Base-by-base conservation (phyloP, 257 asterid genomes). In the Forsythia viridissima region DNA sequence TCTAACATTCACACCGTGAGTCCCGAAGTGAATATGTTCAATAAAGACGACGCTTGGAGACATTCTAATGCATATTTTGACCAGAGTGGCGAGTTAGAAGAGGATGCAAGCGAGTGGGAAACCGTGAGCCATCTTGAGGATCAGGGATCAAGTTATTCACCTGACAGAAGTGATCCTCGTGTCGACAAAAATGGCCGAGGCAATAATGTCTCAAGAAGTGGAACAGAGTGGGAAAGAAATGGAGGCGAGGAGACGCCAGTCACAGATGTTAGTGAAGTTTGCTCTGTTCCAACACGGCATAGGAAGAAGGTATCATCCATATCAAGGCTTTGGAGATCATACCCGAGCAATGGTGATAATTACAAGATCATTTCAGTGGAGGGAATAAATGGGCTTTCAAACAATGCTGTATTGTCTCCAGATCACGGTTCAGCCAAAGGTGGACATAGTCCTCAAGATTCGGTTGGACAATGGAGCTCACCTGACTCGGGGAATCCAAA, bases 391-490 rank as follows among this genome's bases (percentile, higher is more conserved):
- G 90, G 89, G 82, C 80, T 80, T 39, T 87, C 93, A 3, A 87
- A 82, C 37, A 91, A 82, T 11, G 87, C 81, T 40, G 74, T 76
- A 6, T 21, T 81, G 57, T 94, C 97, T 2, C 90, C 92, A 0
- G 93, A 87, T 66, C 76, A 44, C 44, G 86, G 85, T 38, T 88
- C 90, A 1, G 87, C 85, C 36, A 85, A 86, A 85, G 91, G 82
- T 30, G 88, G 87, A 30, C 77, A 73, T 48, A 86, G 90, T 46
- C 93, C 93, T 37, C 89, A 83, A 0, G 96, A 90, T 43, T 66
- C 88, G 71, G 76, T 86, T 2, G 94, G 91, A 12, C 89, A 91
- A 12, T 90, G 91, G 93, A 91, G 92, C 88, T 88, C 97, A 0
- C 90, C 92, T 0, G 96, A 90, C 70, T 81, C 88, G 0, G 87